Conservation (phyloP, 257 asterid genomes). For the Solanum piurae region DNA sequence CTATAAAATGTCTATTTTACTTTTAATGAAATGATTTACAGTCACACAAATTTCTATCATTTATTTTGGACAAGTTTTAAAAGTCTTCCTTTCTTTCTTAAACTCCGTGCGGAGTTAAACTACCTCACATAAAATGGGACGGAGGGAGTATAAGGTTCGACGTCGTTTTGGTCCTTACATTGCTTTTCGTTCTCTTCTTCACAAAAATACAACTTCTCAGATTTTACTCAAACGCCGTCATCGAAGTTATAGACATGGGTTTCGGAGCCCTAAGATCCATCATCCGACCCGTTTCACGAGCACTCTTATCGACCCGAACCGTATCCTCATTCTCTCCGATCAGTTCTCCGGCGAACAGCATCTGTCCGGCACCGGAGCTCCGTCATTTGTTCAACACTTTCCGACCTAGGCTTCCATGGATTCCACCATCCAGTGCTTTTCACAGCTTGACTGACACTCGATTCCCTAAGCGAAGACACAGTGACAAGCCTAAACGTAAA, state of each 20-base stretch:
- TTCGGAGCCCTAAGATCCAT: slow-evolving; percentile 68
- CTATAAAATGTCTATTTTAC: no score
- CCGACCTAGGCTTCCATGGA: slow-evolving; percentile 37
- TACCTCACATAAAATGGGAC: no score
- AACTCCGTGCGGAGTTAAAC: no score
- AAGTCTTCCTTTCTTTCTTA: no score
- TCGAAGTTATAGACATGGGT: slow-evolving; percentile 21
- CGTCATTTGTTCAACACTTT: slow-evolving; percentile 11
- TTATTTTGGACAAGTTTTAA: no score
- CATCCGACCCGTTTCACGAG: slow-evolving; percentile 51
- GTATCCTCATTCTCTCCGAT: slow-evolving; percentile 5
- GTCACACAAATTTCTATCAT: no score
- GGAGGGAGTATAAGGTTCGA: no score
- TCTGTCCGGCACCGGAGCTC: slow-evolving; percentile 23
- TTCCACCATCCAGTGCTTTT: slow-evolving; percentile 39
- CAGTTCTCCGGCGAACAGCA: slow-evolving; percentile 13
- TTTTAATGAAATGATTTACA: no score
- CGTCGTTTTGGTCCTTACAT: neutral
- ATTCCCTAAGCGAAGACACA: slow-evolving; percentile 61
- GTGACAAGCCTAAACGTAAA: slow-evolving; percentile 52
- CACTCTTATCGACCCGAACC: slow-evolving; percentile 21
- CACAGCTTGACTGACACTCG: slow-evolving; percentile 75
- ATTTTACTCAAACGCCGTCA: neutral
- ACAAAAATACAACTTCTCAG: neutral
- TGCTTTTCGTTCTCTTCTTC: neutral